These are phyloP conservation scores for Cytidiella melzeri DNA, from an alignment of 768 basidiomycete species.

Conservation along the genomic window DNA sequence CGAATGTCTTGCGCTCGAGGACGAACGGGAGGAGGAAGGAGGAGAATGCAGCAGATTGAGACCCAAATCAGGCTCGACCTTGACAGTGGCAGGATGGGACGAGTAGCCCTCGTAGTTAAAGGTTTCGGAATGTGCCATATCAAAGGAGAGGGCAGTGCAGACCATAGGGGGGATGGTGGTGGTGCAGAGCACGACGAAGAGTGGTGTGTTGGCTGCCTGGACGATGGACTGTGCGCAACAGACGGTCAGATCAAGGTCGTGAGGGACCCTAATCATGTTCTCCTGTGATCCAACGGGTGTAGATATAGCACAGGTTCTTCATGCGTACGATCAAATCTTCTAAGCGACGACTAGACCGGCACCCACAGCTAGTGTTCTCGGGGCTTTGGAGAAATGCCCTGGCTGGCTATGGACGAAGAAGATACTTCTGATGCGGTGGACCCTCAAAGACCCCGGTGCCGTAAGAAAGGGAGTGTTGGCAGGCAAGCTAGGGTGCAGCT, in stretches of 20 bases:
- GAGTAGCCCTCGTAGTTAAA: slow-evolving; percentile 10
- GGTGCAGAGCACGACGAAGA: slow-evolving; percentile 11
- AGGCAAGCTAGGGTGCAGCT: slow-evolving; percentile 11
- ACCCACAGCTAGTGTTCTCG: slow-evolving; percentile 2
- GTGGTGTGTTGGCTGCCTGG: slow-evolving; percentile 20
- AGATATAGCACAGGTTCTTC: slow-evolving; percentile 22
- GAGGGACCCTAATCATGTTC: slow-evolving; percentile 26
- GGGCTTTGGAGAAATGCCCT: slow-evolving; percentile 12
- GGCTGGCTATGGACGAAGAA: slow-evolving; percentile 6
- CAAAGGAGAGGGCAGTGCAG: slow-evolving; percentile 20
- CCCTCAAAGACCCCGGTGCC: slow-evolving; percentile 13
- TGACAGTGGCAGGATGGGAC: slow-evolving; percentile 8
- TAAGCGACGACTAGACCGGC: slow-evolving; percentile 20
- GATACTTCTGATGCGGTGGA: slow-evolving; percentile 13
- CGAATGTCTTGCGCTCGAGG: slow-evolving; percentile 7
- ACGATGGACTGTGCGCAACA: slow-evolving; percentile 18
- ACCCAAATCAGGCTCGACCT: slow-evolving; percentile 14
- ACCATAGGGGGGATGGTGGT: slow-evolving; percentile 11
- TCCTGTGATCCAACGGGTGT: slow-evolving; percentile 13
- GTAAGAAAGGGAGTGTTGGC: slow-evolving; percentile 6
- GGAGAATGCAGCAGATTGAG: slow-evolving; percentile 13
- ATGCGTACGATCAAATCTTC: slow-evolving; percentile 16
- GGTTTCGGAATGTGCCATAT: slow-evolving; percentile 12
- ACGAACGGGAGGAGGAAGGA: slow-evolving; percentile 10
- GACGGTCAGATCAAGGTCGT: slow-evolving; percentile 28